A percentile compares a stretch with the other conserved stretches of the same genome.
These are phyloP conservation scores for Talaromyces sp. DNA, from an alignment of 2,329 filamentous ascomycete species.

Conservation along the genomic window DNA sequence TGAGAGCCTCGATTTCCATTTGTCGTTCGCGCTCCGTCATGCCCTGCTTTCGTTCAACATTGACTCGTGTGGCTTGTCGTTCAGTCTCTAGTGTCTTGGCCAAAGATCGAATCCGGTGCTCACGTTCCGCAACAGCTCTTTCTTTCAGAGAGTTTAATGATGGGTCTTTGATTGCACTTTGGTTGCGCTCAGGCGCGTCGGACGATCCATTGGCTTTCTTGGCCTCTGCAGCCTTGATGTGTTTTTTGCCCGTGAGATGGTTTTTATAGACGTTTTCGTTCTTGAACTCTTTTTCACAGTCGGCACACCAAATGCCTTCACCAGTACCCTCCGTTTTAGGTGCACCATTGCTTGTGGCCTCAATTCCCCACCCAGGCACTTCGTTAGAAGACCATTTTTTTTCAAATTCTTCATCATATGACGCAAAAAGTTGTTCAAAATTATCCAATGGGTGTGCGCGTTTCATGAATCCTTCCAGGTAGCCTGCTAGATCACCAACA, in stretches of 20 bases:
- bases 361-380: slow-evolving; percentile 69
- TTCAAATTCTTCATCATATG: slow-evolving; percentile 79
- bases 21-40: slow-evolving; percentile 96
- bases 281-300: slow-evolving; percentile 91
- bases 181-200: slow-evolving; percentile 21
- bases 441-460: slow-evolving; percentile 82
- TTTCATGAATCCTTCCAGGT: slow-evolving; percentile 83
- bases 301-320: slow-evolving; percentile 79
- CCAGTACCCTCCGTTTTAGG: slow-evolving; percentile 49
- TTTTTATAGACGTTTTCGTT: slow-evolving; percentile 92
- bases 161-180: slow-evolving; percentile 14
- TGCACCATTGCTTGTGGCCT: slow-evolving; percentile 39
- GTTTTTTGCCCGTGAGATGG: slow-evolving; percentile 86
- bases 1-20: slow-evolving; percentile 84
- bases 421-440: slow-evolving; percentile 66
- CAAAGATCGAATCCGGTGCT: slow-evolving; percentile 74
- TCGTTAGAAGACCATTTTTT: slow-evolving; percentile 74
- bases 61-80: slow-evolving; percentile 81
- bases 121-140: slow-evolving; percentile 80
- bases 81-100: slow-evolving; percentile 79
- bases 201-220: slow-evolving; percentile 44
- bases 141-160: slow-evolving; percentile 63
- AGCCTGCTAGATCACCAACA: slow-evolving; percentile 69
- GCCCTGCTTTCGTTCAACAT: slow-evolving; percentile 91
- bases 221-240: slow-evolving; percentile 73